Evolutionary conservation across 139 green algal species (phyloP).

Genomic region (Coelastrella sp.): DNA sequence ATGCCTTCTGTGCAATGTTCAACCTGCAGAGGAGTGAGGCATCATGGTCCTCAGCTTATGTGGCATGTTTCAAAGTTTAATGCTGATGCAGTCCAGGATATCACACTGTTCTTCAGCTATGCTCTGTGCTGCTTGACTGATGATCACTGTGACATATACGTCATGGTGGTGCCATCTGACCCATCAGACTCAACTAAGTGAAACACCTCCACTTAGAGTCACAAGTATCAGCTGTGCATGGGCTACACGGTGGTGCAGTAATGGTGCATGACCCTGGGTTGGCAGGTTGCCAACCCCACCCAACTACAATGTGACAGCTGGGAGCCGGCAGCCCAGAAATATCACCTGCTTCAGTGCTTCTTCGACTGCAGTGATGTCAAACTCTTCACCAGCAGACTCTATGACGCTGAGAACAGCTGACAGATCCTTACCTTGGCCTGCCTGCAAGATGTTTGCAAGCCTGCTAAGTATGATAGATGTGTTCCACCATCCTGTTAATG

Average conservation of each 20-base stretch:
- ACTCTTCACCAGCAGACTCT: slow-evolving; percentile 1
- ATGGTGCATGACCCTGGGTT: neutral
- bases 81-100: neutral
- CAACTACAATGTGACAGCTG: neutral
- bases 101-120: too few species aligned
- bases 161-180: too few species aligned
- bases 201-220: too few species aligned
- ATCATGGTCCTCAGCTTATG: too few species aligned
- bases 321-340: neutral
- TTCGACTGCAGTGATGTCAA: neutral
- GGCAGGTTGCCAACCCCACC: neutral
- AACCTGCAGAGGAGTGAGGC: neutral
- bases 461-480: too few species aligned
- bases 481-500: too few species aligned
- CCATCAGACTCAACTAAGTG: too few species aligned
- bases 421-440: slow-evolving; percentile 1
- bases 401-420: neutral
- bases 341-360: slow-evolving; percentile 22
- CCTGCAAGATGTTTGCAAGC: neutral
- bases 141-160: too few species aligned
- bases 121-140: too few species aligned
- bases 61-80: too few species aligned
- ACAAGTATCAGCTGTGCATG: too few species aligned
- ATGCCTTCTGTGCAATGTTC: slow-evolving; percentile 1
- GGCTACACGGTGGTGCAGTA: too few species aligned